Conservation (phyloP, 2,329 filamentous ascomycete species). For the Ceratocystis smalleyi region DNA sequence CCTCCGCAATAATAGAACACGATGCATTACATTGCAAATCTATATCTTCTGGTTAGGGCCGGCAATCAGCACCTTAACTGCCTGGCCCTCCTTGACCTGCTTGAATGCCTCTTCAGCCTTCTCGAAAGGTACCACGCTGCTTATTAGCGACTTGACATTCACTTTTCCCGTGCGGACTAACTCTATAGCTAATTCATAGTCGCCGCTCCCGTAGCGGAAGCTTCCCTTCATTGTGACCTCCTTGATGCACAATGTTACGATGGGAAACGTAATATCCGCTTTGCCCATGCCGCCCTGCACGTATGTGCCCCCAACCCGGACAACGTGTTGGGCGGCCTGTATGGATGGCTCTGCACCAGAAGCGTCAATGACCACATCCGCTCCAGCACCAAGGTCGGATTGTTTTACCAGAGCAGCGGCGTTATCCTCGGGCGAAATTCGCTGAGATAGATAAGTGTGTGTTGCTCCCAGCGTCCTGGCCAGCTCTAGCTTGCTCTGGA, state of each 20-base stretch:
- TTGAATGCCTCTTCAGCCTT: conserved; percentile 76
- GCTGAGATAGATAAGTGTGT: conserved; percentile 50
- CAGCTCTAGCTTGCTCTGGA: conserved; percentile 63
- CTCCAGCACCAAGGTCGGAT: conserved; percentile 48
- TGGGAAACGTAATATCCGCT: conserved; percentile 75
- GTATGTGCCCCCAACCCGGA: conserved; percentile 58
- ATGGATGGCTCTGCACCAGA: conserved; percentile 65
- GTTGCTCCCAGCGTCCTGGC: conserved; percentile 58
- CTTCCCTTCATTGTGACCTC: conserved; percentile 76
- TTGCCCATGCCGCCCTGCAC: conserved; percentile 87
- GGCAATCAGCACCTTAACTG: conserved; percentile 53
- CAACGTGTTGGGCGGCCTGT: conserved; percentile 55
- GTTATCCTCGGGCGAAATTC: conserved; percentile 53
- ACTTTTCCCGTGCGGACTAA: conserved; percentile 59
- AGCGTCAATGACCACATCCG: conserved; percentile 67
- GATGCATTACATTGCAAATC: neutral
- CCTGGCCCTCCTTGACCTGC: conserved; percentile 71
- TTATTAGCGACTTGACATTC: conserved; percentile 69
- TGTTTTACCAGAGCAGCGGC: conserved; percentile 50
- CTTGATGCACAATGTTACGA: conserved; percentile 78
- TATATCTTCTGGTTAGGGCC: conserved; percentile 43
- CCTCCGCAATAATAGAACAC: neutral
- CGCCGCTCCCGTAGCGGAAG: conserved; percentile 78
- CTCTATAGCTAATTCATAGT: conserved; percentile 71
- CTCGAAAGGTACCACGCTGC: conserved; percentile 58